These are phyloP conservation scores for Fraxinus platypoda DNA, from an alignment of 305 asterid genomes.

Conservation along the genomic window DNA sequence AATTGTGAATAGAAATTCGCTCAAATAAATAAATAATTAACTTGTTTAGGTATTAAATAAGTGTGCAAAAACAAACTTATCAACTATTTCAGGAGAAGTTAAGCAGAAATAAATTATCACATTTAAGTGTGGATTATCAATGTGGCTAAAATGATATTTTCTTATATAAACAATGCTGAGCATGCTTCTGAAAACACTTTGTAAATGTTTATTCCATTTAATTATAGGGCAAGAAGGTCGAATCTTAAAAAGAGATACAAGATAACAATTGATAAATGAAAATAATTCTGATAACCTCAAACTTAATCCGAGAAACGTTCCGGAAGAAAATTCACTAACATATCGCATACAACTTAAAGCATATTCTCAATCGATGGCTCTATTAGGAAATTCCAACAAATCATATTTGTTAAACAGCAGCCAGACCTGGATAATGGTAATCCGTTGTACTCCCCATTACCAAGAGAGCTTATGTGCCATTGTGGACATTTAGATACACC, in stretches of 20 bases:
- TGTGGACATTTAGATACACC: not conserved
- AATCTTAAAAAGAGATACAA: not conserved
- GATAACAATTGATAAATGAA: not conserved
- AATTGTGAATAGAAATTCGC: too few species aligned
- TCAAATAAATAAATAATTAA: too few species aligned
- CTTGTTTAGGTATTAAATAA: too few species aligned
- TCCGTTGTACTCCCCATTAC: too few species aligned
- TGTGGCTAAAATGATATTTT: not conserved
- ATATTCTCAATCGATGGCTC: not conserved
- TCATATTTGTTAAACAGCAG: not conserved
- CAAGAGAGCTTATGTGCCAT: not conserved
- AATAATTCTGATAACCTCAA: not conserved
- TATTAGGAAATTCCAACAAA: not conserved
- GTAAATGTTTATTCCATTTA: not conserved
- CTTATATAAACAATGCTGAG: not conserved
- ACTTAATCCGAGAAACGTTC: not conserved
- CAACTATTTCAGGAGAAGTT: too few species aligned
- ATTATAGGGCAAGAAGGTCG: not conserved
- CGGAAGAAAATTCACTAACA: not conserved
- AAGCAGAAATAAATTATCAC: too few species aligned
- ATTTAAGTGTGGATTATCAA: not conserved
- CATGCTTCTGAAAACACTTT: not conserved
- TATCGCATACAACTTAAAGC: too few species aligned
- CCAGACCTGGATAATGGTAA: conserved; percentile 49
- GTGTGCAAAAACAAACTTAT: too few species aligned